phyloP scores from a whole-genome alignment of 352 stramenopile genomes.

The Pythium monospermum region DNA sequence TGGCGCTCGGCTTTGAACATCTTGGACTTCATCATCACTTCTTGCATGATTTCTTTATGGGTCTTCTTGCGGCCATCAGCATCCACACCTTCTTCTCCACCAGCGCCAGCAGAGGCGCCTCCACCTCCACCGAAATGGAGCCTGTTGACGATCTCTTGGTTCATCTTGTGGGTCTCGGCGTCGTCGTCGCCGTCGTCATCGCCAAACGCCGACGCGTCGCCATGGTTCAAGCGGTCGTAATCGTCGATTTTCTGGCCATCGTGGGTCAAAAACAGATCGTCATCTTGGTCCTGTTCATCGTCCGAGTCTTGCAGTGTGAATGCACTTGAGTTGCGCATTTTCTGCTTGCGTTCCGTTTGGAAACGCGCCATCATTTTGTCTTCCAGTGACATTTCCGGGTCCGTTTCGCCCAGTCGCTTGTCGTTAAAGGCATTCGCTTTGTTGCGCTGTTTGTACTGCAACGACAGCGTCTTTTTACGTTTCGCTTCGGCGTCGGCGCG shows the following conservation, averaged over 20 bases:
- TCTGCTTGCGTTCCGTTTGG: conserved; percentile 84
- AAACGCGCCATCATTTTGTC: conserved; percentile 92
- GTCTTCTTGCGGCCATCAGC: conserved; percentile 64
- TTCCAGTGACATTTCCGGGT: conserved; percentile 82
- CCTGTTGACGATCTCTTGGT: conserved; percentile 78
- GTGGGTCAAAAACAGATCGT: conserved; percentile 75
- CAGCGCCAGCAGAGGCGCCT: conserved; percentile 13
- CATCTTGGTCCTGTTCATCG: conserved; percentile 60
- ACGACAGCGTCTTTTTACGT: conserved; percentile 79
- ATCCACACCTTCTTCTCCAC: conserved; percentile 10
- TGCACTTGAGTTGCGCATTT: conserved; percentile 65
- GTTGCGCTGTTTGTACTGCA: conserved; percentile 77
- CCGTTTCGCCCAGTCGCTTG: conserved; percentile 78
- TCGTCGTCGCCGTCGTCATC: conserved; percentile 66
- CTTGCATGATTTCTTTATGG: conserved; percentile 88
- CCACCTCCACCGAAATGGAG: conserved; percentile 80
- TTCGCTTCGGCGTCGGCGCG: conserved; percentile 79
- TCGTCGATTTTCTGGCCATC: conserved; percentile 70
- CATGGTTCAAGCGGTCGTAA: conserved; percentile 56
- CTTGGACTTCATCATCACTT: conserved; percentile 91
- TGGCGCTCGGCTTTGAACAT: conserved; percentile 86
- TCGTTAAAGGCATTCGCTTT: conserved; percentile 90
- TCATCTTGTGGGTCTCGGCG: conserved; percentile 55
- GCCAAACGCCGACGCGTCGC: conserved; percentile 28
- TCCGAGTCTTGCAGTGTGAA: conserved; percentile 82